Base-by-base conservation (phyloP, 1,284 basidiomycete species). In the Sporisorium reilianum region DNA sequence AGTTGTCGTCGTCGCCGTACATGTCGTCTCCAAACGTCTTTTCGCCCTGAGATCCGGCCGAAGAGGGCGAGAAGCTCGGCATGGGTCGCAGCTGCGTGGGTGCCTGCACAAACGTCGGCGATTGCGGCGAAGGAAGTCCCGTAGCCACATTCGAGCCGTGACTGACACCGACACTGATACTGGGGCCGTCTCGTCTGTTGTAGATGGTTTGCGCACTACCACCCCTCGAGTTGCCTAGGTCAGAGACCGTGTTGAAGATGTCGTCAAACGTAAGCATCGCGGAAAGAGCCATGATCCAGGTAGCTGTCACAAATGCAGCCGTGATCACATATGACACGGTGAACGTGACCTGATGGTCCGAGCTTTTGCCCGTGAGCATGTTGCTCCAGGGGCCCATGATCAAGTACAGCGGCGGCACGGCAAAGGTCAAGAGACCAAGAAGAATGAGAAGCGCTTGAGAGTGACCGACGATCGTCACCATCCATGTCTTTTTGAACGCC, bases 401-500 rank as follows among this genome's bases (percentile, higher is more conserved):
- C 16, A 66, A 36, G 34, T 34, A 66, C 12, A 38, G 12, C 6
- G 45, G 55, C 1, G 45, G 26, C n/a, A 66, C 49, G 0, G 28
- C 2, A 22, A 57, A 66, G 0, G 23, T 1, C 5, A 32, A 0
- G 0, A 56, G 32, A 0, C 40, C 64, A 5, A 9, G 42, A 0
- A 66, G 49, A 4, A 66, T 18, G 12, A 56, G 11, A 7, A 66
- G 2, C 0, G 30, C 9, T 6, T 52, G 48, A 4, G 44, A 56
- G 28, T 66, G 64, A 5, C 64, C 64, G 0, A 61, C 5, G 42
- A 66, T 46, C 1, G 49, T 50, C 49, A 66, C 38, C 64, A 66
- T 66, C 64, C 64, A 66, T 12, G 57, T 53, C 44, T 57, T 60
- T 9, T 56, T 60, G 44, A 60, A 66, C 0, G 64, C 64, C 7